Percentiles rank a stretch among this genome's conserved stretches.
Evolutionary conservation across 164 flowering plant genomes (phyloP).

Genomic region (Magnolia kwangsiensis): DNA sequence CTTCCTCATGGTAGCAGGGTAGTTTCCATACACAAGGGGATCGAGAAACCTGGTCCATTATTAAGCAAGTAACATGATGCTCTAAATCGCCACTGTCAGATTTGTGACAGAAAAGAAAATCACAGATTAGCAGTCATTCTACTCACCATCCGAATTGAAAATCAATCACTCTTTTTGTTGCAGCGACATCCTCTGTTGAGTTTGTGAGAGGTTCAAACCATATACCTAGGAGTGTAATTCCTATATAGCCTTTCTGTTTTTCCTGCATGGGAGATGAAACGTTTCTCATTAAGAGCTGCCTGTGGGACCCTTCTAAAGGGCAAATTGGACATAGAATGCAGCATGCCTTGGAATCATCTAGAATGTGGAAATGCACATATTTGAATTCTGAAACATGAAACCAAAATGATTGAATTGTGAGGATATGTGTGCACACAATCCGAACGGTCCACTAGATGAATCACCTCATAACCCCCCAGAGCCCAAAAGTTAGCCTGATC

Average conservation of each 20-base stretch:
- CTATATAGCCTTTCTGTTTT: slow-evolving; percentile 15
- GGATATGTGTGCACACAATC: not conserved
- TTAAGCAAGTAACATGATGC: not conserved
- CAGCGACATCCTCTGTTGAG: slow-evolving; percentile 9
- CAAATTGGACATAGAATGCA: too few species aligned
- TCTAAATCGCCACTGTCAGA: not conserved
- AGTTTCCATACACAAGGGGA: slow-evolving; percentile 16
- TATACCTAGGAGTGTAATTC: slow-evolving; percentile 9
- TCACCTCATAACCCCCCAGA: too few species aligned
- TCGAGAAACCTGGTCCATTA: slow-evolving; percentile 14
- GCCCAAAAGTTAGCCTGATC: too few species aligned
- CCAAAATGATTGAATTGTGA: not conserved
- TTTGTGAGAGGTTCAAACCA: slow-evolving; percentile 19
- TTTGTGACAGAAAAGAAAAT: not conserved
- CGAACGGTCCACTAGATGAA: too few species aligned
- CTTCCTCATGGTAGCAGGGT: slow-evolving; percentile 17
- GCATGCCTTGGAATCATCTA: not conserved
- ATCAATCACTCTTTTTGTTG: slow-evolving; percentile 14
- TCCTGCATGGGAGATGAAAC: slow-evolving; percentile 3
- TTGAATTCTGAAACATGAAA: not conserved
- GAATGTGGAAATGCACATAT: not conserved
- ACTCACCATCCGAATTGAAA: slow-evolving; percentile 21
- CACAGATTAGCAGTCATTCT: not conserved
- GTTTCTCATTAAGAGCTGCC: not conserved
- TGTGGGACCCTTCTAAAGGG: too few species aligned